Evolutionary conservation across 148 eudicot species (phyloP).

Genomic region (Agrostemma githago): DNA sequence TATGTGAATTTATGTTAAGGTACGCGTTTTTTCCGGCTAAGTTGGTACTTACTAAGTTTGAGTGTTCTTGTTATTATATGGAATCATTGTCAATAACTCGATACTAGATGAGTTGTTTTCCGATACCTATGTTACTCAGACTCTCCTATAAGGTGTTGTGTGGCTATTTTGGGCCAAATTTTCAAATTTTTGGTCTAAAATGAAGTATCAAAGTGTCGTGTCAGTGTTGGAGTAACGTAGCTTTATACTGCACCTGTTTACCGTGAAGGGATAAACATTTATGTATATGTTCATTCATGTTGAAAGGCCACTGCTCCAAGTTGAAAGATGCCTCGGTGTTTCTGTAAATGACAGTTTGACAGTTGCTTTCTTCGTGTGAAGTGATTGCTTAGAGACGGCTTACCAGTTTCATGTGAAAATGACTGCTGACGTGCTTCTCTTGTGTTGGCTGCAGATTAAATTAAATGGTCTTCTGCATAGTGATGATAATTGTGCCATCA

Average conservation of each 20-base stretch:
- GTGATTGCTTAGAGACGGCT: not conserved
- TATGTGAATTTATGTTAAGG: not conserved
- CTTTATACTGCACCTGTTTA: not conserved
- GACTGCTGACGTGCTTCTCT: conserved; percentile 5
- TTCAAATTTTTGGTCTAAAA: too few relatives aligned
- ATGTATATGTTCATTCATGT: not conserved
- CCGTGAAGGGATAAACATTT: not conserved
- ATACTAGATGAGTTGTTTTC: not conserved
- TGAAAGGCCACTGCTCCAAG: not conserved
- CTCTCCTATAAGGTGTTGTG: too few relatives aligned
- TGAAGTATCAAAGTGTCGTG: too few relatives aligned
- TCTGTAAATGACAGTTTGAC: not conserved
- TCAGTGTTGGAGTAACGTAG: too few relatives aligned
- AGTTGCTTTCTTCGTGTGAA: not conserved
- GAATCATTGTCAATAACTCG: not conserved
- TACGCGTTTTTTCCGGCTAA: not conserved
- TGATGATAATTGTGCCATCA: conserved; percentile 87
- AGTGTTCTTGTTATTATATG: not conserved
- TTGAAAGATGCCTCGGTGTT: not conserved
- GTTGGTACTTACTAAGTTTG: too few relatives aligned
- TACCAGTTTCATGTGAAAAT: not conserved
- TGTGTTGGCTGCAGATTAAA: conserved; percentile 52
- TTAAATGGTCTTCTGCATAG: conserved; percentile 85
- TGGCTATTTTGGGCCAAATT: too few relatives aligned
- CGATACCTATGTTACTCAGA: not conserved